These are phyloP conservation scores for Potentilla sterilis DNA, from an alignment of 306 rosid genomes.

Conservation along the genomic window DNA sequence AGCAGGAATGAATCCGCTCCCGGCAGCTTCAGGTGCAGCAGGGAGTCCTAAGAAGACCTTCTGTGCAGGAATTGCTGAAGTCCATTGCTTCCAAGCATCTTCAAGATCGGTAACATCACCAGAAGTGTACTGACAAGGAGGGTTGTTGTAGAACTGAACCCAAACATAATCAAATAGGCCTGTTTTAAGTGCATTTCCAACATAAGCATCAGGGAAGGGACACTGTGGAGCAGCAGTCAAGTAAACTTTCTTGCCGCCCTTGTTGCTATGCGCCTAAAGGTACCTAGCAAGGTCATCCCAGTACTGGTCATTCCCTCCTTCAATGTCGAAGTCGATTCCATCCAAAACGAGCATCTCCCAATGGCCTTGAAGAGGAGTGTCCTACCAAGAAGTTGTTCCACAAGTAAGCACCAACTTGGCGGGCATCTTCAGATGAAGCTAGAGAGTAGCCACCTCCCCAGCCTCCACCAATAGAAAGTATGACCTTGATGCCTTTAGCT, in stretches of 20 bases:
- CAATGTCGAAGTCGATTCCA: conserved; percentile 37
- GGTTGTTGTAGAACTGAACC: not conserved
- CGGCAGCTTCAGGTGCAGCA: not conserved
- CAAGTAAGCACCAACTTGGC: conserved; percentile 15
- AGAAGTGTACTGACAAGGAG: not conserved
- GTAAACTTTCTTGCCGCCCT: not conserved
- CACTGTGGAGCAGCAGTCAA: not conserved
- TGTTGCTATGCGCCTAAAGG: not conserved
- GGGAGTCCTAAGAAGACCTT: not conserved
- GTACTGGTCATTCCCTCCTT: not conserved
- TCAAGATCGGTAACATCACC: not conserved
- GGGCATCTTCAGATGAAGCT: conserved; percentile 29
- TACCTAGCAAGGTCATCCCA: conserved; percentile 30
- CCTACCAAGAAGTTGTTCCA: conserved; percentile 39
- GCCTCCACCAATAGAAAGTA: conserved; percentile 41
- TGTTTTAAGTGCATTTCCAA: not conserved
- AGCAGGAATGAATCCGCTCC: not conserved
- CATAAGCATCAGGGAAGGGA: not conserved
- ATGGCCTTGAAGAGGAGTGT: conserved; percentile 19
- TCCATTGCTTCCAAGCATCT: not conserved
- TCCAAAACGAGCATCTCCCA: conserved; percentile 34
- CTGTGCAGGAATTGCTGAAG: not conserved
- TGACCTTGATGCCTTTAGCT: conserved; percentile 22
- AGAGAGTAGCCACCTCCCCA: conserved; percentile 14
- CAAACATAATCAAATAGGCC: not conserved